Evolutionary conservation across 140 eudicot species (phyloP), one percentile per base, ranked within the genome.

Genomic region (Senecio squalidus): DNA sequence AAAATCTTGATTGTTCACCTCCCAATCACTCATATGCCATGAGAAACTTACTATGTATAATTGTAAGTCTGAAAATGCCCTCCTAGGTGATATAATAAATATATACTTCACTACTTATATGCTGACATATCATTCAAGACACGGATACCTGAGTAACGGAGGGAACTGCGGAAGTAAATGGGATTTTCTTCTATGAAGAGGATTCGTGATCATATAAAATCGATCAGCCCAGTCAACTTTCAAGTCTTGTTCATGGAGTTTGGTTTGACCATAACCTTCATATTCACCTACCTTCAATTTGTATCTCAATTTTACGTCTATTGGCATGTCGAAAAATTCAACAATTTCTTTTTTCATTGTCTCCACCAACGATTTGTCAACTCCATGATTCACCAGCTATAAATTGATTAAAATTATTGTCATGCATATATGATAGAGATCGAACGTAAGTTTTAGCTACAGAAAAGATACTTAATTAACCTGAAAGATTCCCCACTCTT

Each of bases 381-480:
- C 82, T 56, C 81, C 91, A 58, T 83, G 91, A 39, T 83, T 79
- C 55, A 83, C 72, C 75, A 79, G 9, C 91, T 83, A 58, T 25
- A 52, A 0, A 24, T 23, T 0, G 10, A 14, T 17, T n/a, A 38
- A 69, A 47, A 20, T 5, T 7, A n/a, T 9, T 16, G 22, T 58
- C 50, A 40, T 58, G 1, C 6, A 38, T 59, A 2, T 7, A 59
- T n/a, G 24, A 59, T n/a, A 58, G 11, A 38, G 8, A 58, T 58
- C 3, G 34, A 58, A 7, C 36, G 27, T 8, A 2, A 14, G 7
- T 4, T 40, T 36, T 15, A 38, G 64, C 4, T 58, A n/a, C 23
- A 36, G 22, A 45, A 14, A 14, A 7, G 4, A 22, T 17, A 16
- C 17, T 6, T 10, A 57, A 31, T 38, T 46, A 36, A 77, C 88